Conservation (phyloP, 306 rosid species). For the Cucurbita ficifolia region DNA sequence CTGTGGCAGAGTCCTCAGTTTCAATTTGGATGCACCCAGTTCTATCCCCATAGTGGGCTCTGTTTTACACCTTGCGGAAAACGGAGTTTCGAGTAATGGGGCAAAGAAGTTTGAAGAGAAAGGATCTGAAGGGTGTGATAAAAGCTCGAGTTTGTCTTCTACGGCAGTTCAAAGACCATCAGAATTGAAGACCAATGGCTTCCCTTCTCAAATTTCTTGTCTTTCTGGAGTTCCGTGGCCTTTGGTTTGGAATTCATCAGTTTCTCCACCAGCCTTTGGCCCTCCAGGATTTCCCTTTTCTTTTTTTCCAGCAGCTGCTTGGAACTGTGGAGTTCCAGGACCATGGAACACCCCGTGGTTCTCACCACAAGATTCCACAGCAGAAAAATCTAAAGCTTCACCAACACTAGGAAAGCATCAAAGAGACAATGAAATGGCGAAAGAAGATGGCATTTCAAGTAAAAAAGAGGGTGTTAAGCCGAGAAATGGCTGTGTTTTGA, state of each 20-base stretch:
- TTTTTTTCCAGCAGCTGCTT: conserved; percentile 41
- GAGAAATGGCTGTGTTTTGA: conserved; percentile 45
- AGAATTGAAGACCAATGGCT: conserved; percentile 15
- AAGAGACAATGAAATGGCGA: conserved; percentile 24
- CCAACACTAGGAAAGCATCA: conserved; percentile 59
- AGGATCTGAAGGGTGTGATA: conserved; percentile 25
- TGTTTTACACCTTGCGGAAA: not conserved
- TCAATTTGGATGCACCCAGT: conserved; percentile 23
- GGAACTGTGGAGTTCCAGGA: conserved; percentile 19
- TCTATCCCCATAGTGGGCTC: conserved; percentile 35
- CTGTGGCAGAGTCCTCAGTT: conserved; percentile 59
- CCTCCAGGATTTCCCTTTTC: conserved; percentile 61
- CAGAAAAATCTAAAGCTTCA: conserved; percentile 2
- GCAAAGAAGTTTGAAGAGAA: not conserved
- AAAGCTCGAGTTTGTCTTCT: conserved; percentile 17
- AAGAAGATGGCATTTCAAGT: not conserved
- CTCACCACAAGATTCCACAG: conserved; percentile 17
- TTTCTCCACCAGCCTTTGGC: conserved; percentile 40
- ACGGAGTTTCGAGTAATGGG: conserved; percentile 4
- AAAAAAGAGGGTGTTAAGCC: conserved; percentile 23
- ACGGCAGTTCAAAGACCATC: conserved; percentile 5
- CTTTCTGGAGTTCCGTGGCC: conserved; percentile 52
- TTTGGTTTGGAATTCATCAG: conserved; percentile 46
- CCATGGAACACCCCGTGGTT: conserved; percentile 39
- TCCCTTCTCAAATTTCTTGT: conserved; percentile 46